Evolutionary conservation across 164 flowering plant species (phyloP), one percentile per base, ranked within the genome.

Genomic region (Magnolia kwangsiensis): DNA sequence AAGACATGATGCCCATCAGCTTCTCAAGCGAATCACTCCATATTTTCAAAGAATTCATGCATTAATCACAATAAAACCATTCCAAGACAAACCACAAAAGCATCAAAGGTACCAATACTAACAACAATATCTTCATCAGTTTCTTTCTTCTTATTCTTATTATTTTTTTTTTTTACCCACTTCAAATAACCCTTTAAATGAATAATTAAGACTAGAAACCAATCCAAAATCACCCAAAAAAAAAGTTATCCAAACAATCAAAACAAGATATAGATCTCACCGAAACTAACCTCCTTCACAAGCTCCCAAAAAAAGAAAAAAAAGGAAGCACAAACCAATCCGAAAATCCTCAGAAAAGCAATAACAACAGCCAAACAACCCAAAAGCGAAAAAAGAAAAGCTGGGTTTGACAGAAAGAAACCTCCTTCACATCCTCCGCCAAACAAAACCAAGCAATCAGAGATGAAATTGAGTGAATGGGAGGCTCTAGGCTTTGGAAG

Each of bases 351-450:
- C 11, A 31, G 65, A 10, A 49, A 45, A n/a, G 31, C 68, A 69
- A n/a, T 37, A 55, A 45, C 50, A 16, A 76, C 23, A 70, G 49
- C 67, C 18, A 29, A 51, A 71, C 58, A 74, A 24, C 73, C 4
- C 31, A 69, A 80, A 65, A 76, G 23, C 27, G 11, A 72, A 27
- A 75, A 50, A 77, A 7, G 65, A 14, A 72, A 58, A 27, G 29
- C 29, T 27, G 24, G 67, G 23, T 18, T 14, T 18, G 20, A 59
- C 4, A 27, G 50, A 16, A 63, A 65, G 71, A 49, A 31, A 95
- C 98, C 98, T 90, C 98, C 98, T 61, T 92, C 97, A 79, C 85
- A 88, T 18, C 99, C 99, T 45, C 99, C 98, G 77, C 99, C 99
- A 86, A 91, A 95, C 84, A 95, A 80, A 51, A 95, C 92, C 83